Evolutionary conservation across 139 green algal genomes (phyloP), one percentile per base, ranked within the genome.

Genomic region (Pleodorina starrii): DNA sequence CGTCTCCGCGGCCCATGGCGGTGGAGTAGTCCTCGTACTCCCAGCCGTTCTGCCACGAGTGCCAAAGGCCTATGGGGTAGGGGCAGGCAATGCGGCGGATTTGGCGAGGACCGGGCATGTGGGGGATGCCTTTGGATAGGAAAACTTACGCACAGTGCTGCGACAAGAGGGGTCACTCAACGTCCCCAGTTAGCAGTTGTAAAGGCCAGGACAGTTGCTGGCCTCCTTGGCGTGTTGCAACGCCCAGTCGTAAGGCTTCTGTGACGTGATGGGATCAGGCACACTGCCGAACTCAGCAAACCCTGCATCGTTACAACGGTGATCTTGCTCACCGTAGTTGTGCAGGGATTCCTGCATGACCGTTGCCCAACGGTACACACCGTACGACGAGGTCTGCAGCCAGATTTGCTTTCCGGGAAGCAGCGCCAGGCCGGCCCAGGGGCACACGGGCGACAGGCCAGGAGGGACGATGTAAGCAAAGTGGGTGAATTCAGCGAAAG

Each of bases 351-450:
- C 74, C 74, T 82, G 74, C 74, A 82, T 82, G 44, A 66, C 27
- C 44, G 74, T 82, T 5, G 74, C 72, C 74, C 74, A 82, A 25
- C 74, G 74, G 74, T 82, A 57, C 21, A 82, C 44, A 16, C 79
- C 79, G 27, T 86, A 86, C 0, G 11, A 27, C 0, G 38, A 60
- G 1, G 79, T 75, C 79, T 74, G 57, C 38, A 86, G 79, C 79
- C 79, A 86, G 16, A 60, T 74, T 16, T 86, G 79, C 57, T 50
- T 74, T 23, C 79, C 79, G 11, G 79, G 79, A 38, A 86, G 38
- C 79, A 86, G 79, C 27, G 79, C 79, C 79, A 86, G 79, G 14
- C 79, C 79, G 0, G 79, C 38, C 79, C 79, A 86, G 3, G 48
- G 17, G 79, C 79, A 86, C 11, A 75, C n/a, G 27, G 21, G 4